Percentiles rank a stretch among this genome's conserved stretches.
phyloP scores from a whole-genome alignment of 768 basidiomycete genomes.

The Thelephora ganbajun region DNA sequence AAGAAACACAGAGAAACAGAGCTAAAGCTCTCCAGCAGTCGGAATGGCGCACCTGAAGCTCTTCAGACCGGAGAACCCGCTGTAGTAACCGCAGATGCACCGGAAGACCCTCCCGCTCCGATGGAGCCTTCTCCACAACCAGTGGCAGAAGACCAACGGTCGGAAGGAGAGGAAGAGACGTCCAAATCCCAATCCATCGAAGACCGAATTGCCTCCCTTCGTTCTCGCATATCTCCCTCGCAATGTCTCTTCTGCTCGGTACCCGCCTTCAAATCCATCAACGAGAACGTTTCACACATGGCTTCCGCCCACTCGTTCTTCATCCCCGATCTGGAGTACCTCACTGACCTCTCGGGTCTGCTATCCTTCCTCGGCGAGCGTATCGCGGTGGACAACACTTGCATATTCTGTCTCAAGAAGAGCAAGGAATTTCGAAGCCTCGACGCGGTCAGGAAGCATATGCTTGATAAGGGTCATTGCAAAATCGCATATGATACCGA shows the following conservation, averaged over 20 bases:
- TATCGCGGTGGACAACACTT: slow-evolving; percentile 84
- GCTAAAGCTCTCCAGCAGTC: slow-evolving; percentile 8
- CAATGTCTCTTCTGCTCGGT: slow-evolving; percentile 80
- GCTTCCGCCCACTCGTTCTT: slow-evolving; percentile 81
- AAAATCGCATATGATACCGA: slow-evolving; percentile 86
- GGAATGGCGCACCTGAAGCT: slow-evolving; percentile 24
- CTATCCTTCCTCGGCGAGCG: slow-evolving; percentile 84
- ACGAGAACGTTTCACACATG: slow-evolving; percentile 80
- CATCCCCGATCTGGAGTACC: slow-evolving; percentile 86
- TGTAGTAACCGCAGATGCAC: background rate
- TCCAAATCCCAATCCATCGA: slow-evolving; percentile 27
- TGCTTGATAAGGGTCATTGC: slow-evolving; percentile 93
- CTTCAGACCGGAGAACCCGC: slow-evolving; percentile 3
- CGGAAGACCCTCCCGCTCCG: background rate
- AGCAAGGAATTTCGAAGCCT: slow-evolving; percentile 72
- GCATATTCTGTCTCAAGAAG: slow-evolving; percentile 79
- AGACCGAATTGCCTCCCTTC: slow-evolving; percentile 59
- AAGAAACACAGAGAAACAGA: slow-evolving; percentile 82
- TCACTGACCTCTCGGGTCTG: slow-evolving; percentile 73
- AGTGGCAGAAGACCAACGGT: background rate
- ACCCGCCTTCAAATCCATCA: slow-evolving; percentile 30
- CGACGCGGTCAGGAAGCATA: slow-evolving; percentile 87
- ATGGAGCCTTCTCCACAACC: background rate
- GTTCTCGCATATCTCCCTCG: slow-evolving; percentile 38
- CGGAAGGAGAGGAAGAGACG: background rate